Conservation (phyloP, 2,329 filamentous ascomycete genomes). For the Alternaria rosae region DNA sequence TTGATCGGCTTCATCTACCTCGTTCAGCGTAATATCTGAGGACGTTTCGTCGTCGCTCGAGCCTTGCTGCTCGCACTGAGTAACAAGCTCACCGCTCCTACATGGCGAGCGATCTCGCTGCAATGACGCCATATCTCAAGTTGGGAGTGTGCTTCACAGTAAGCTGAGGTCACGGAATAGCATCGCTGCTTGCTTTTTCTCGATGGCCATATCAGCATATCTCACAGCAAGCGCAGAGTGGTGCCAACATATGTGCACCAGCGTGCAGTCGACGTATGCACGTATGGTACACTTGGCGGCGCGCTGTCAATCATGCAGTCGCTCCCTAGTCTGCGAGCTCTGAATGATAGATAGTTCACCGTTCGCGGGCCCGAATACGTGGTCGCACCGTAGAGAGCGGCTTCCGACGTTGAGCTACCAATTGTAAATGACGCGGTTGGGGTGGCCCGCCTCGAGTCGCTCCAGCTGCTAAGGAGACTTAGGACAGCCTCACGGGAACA, state of each 20-base stretch:
- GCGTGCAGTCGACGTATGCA: not conserved
- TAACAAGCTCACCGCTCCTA: conserved; percentile 25
- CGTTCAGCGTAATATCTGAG: conserved; percentile 24
- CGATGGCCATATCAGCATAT: not conserved
- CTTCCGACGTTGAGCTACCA: not conserved
- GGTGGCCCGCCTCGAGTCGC: not conserved
- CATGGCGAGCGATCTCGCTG: conserved; percentile 31
- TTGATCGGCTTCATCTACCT: conserved; percentile 10
- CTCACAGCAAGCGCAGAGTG: not conserved
- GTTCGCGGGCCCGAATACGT: conserved; percentile 18
- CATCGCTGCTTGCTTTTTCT: conserved; percentile 8
- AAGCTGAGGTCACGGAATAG: not conserved
- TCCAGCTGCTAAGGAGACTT: conserved; percentile 2
- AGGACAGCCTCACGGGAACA: conserved; percentile 10
- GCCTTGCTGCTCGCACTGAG: conserved; percentile 27
- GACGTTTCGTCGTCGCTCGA: conserved; percentile 21
- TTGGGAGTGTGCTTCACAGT: not conserved
- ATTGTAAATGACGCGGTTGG: not conserved
- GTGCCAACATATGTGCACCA: not conserved
- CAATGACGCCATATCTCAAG: conserved; percentile 18
- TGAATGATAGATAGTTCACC: conserved; percentile 5
- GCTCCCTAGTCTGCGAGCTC: conserved; percentile 8
- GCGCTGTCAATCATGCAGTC: conserved; percentile 4
- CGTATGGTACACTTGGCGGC: conserved; percentile 10
- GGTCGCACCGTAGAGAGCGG: conserved; percentile 14